Base-by-base conservation (phyloP, 106 monocot species). In the Alisma plantagoaquatica region DNA sequence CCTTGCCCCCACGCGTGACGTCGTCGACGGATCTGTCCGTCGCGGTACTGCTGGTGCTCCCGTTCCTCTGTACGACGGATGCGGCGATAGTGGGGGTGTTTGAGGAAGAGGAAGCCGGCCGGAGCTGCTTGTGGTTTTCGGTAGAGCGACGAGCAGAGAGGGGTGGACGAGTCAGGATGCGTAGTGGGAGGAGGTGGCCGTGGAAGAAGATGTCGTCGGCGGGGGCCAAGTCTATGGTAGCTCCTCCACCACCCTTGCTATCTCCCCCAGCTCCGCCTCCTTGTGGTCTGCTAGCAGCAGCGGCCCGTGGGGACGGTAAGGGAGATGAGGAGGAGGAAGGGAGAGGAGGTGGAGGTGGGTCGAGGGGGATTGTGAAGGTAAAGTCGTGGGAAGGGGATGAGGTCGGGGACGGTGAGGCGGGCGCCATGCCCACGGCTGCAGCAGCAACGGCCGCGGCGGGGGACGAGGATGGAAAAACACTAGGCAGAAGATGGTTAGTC, bases 161-260 rank as follows among this genome's bases (percentile, higher is more conserved):
- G 35, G 47, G 19, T 33, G 77, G 59, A 29, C 22, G 33, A 66
- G 69, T 57, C 68, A 64, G 80, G 49, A 77, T 31, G 32, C 53
- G 74, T 55, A 75, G 65, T 42, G 75, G 68, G 23, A 75, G 72
- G 68, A 78, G 87, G 54, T 68, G 87, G 38, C 75, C 76, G 61
- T 80, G 77, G 81, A 84, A 65, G 87, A 78, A 78, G 71, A 87
- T 77, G 57, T 87, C 81, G 29, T 81, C 87, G 64, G 81, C 81
- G 4, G 81, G 87, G 31, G 77, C 59, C 2, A 80, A 66, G 57
- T 87, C 93, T 54, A 71, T 53, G 33, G 68, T 56, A 53, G 59
- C 1, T 6, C 35, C 35, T n/a, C n/a, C n/a, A n/a, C n/a, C n/a
- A n/a, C n/a, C n/a, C n/a, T n/a, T n/a, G n/a, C n/a, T n/a, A n/a